These are phyloP conservation scores for Debaryomyces robertsiae DNA, from an alignment of 1,139 yeast species.

Conservation along the genomic window DNA sequence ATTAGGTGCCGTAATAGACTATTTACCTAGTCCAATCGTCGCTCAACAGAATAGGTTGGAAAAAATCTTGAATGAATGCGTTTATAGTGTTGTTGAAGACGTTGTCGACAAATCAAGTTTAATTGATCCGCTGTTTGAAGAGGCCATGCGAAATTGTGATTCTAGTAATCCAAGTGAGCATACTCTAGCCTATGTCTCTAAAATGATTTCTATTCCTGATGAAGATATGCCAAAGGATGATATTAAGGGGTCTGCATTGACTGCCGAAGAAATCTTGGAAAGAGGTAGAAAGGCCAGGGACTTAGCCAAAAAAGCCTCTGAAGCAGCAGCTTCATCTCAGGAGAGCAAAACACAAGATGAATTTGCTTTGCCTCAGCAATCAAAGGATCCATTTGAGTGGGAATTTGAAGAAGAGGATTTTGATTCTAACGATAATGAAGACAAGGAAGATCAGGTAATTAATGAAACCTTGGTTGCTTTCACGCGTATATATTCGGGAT, in stretches of 20 bases:
- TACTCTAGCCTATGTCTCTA: slow-evolving; percentile 83
- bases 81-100: slow-evolving; percentile 45
- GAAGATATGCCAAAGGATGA: slow-evolving; percentile 71
- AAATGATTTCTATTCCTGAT: slow-evolving; percentile 82
- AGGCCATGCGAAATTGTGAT: slow-evolving; percentile 66
- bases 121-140: slow-evolving; percentile 52
- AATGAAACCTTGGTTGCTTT: slow-evolving; percentile 80
- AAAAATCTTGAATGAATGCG: slow-evolving; percentile 56
- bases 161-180: slow-evolving; percentile 53
- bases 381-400: slow-evolving; percentile 46
- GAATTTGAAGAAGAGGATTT: slow-evolving; percentile 47
- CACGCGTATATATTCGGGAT: slow-evolving; percentile 87
- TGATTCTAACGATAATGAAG: slow-evolving; percentile 39
- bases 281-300: slow-evolving; percentile 71
- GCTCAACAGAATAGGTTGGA: slow-evolving; percentile 78
- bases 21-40: slow-evolving; percentile 76
- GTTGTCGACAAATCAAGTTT: slow-evolving; percentile 21
- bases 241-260: slow-evolving; percentile 28
- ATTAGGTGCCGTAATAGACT: slow-evolving; percentile 79
- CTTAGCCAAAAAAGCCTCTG: slow-evolving; percentile 68
- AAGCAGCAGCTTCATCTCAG: slow-evolving; percentile 45
- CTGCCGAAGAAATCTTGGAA: slow-evolving; percentile 65
- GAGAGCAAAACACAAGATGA: slow-evolving; percentile 28
- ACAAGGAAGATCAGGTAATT: slow-evolving; percentile 44
- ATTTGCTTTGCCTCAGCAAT: slow-evolving; percentile 33